Evolutionary conservation across 2,329 filamentous ascomycete genomes (phyloP).

Genomic region (Sporothrix humicola): DNA sequence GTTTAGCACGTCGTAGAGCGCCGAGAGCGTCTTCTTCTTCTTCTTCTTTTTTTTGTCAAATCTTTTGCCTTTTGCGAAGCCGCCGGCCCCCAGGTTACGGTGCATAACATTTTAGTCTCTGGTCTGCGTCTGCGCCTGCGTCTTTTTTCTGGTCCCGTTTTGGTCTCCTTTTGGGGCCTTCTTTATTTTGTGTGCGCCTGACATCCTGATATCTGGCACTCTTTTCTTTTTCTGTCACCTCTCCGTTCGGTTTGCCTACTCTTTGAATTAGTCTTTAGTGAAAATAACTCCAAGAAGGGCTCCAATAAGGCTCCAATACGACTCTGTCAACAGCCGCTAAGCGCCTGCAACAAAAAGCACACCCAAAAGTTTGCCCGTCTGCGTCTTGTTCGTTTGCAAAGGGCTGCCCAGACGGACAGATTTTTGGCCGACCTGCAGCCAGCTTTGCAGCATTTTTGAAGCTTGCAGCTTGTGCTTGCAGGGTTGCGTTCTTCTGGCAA

Average conservation of each 20-base stretch:
- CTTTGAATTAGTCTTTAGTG: neutral
- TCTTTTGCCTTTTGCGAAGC: conserved; percentile 1
- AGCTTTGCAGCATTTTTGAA: neutral
- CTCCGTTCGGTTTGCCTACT: neutral
- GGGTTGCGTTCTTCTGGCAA: neutral
- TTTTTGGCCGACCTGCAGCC: conserved; percentile 12
- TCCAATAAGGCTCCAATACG: neutral
- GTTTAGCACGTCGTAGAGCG: too few species aligned
- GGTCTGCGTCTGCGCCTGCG: too few species aligned
- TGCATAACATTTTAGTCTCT: neutral
- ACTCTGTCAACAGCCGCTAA: conserved; percentile 9
- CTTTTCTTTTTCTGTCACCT: conserved; percentile 9
- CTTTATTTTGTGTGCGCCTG: neutral
- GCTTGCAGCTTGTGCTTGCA: too few species aligned
- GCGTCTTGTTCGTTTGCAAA: neutral
- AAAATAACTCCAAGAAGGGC: too few species aligned
- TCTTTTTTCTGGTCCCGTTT: neutral
- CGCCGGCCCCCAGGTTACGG: conserved; percentile 18
- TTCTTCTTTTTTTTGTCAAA: neutral
- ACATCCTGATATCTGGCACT: neutral
- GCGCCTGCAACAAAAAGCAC: conserved; percentile 12
- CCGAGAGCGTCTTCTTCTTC: too few species aligned
- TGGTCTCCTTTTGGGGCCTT: neutral
- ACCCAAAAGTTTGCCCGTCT: neutral
- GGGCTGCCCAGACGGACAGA: neutral